A percentile compares a stretch with the other conserved stretches of the same genome.
These are phyloP conservation scores for Lichtheimia corymbifera DNA, from an alignment of 371 early-diverging fungal genomes.

Conservation along the genomic window DNA sequence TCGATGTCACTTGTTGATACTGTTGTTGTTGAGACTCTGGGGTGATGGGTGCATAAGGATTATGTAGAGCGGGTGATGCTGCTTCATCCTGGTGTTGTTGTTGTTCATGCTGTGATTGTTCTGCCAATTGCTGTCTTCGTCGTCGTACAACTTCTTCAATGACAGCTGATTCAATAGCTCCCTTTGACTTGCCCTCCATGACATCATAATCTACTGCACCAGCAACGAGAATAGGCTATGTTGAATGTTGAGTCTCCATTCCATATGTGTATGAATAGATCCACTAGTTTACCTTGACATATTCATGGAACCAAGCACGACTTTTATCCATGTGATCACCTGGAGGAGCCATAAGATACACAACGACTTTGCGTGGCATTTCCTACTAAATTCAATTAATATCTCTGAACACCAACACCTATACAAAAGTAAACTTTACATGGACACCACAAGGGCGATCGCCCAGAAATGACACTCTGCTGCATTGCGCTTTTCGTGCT, in stretches of 20 bases:
- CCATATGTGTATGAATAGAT: background rate
- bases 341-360: conserved; percentile 66
- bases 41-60: background rate
- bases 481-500: conserved; percentile 46
- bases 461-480: conserved; percentile 58
- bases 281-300: conserved; percentile 56
- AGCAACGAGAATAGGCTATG: conserved; percentile 70
- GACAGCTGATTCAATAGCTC: conserved; percentile 57
- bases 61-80: background rate
- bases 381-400: conserved; percentile 32
- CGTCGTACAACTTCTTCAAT: conserved; percentile 55
- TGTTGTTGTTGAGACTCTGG: background rate
- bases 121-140: conserved; percentile 26
- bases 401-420: too few relatives aligned
- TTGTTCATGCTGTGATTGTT: too few relatives aligned
- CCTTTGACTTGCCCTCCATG: conserved; percentile 53
- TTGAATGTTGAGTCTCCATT: background rate
- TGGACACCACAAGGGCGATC: conserved; percentile 61
- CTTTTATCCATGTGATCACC: conserved; percentile 72
- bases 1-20: conserved; percentile 11
- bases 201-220: conserved; percentile 74
- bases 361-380: conserved; percentile 66
- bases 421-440: conserved; percentile 28
- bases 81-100: conserved; percentile 10
- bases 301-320: conserved; percentile 64